phyloP scores from a whole-genome alignment of 202 grass and related monocot species.

The Carex sylvatica region DNA sequence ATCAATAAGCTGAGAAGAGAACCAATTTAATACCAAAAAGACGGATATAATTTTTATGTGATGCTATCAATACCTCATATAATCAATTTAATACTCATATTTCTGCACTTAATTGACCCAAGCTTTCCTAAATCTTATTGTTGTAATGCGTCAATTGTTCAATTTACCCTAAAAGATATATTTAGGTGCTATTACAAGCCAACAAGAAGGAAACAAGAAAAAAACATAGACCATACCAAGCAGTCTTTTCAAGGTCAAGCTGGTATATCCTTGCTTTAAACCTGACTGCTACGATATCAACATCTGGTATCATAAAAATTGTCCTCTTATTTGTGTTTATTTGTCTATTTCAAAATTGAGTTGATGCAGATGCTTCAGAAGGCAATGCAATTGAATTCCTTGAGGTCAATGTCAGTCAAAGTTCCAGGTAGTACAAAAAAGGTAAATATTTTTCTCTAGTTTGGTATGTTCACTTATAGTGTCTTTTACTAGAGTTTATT shows the following conservation, averaged over 20 bases:
- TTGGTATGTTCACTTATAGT: not conserved
- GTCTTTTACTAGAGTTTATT: not conserved
- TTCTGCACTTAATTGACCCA: not conserved
- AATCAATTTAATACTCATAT: not conserved
- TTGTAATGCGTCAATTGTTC: not conserved
- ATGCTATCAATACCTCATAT: not conserved
- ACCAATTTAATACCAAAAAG: not conserved
- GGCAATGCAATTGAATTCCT: slow-evolving; percentile 30
- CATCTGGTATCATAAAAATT: not conserved
- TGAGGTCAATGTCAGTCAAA: slow-evolving; percentile 58
- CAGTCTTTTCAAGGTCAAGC: not conserved
- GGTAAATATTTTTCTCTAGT: slow-evolving; percentile 8
- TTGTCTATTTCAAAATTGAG: slow-evolving; percentile 3
- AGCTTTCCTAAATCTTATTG: not conserved
- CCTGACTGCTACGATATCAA: not conserved
- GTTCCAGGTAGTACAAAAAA: slow-evolving; percentile 26
- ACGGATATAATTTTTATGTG: not conserved
- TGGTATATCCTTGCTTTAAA: not conserved
- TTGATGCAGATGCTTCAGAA: slow-evolving; percentile 53
- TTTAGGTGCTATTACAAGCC: not conserved
- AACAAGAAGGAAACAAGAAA: not conserved
- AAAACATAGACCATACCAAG: not conserved
- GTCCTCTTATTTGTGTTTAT: not conserved
- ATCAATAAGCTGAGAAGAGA: not conserved
- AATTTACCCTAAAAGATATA: not conserved